A percentile compares a stretch with the other conserved stretches of the same genome.
phyloP scores from a whole-genome alignment of 306 rosid genomes.

The Malus orientalis region DNA sequence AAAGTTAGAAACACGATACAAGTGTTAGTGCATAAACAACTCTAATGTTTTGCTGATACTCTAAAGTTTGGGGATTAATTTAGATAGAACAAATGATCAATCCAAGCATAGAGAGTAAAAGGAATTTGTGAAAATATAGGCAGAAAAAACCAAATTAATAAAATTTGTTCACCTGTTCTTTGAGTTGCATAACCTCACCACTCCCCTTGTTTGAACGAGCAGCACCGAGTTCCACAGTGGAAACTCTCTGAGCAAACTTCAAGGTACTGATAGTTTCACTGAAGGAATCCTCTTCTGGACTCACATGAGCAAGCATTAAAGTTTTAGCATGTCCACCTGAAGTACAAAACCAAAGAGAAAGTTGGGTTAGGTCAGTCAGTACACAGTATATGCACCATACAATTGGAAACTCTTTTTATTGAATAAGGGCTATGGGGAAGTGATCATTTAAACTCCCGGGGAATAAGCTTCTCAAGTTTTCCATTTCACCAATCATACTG shows the following conservation, averaged over 20 bases:
- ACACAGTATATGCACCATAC: not conserved
- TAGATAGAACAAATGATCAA: not conserved
- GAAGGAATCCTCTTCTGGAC: constrained; percentile 87
- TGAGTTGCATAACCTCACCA: constrained; percentile 73
- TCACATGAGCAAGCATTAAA: constrained; percentile 89
- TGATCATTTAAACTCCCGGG: not conserved
- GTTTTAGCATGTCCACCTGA: constrained; percentile 96
- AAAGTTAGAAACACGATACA: constrained; percentile 1
- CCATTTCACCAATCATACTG: not conserved
- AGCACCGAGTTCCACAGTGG: constrained; percentile 81
- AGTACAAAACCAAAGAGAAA: constrained; percentile 16
- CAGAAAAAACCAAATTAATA: not conserved
- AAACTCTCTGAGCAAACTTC: constrained; percentile 89
- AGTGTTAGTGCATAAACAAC: not conserved
- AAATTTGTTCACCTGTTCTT: constrained; percentile 53
- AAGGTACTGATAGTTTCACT: constrained; percentile 77
- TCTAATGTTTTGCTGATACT: not conserved
- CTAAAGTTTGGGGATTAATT: not conserved
- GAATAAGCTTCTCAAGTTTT: not conserved
- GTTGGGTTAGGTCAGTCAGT: not conserved
- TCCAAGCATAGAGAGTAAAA: not conserved
- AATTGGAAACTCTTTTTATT: not conserved
- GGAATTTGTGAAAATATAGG: not conserved
- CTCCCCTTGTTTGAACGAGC: constrained; percentile 73
- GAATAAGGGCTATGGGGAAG: too few species aligned